Evolutionary conservation across 108 stramenopile species (phyloP).

Genomic region (Pseudonitzschia pungens): DNA sequence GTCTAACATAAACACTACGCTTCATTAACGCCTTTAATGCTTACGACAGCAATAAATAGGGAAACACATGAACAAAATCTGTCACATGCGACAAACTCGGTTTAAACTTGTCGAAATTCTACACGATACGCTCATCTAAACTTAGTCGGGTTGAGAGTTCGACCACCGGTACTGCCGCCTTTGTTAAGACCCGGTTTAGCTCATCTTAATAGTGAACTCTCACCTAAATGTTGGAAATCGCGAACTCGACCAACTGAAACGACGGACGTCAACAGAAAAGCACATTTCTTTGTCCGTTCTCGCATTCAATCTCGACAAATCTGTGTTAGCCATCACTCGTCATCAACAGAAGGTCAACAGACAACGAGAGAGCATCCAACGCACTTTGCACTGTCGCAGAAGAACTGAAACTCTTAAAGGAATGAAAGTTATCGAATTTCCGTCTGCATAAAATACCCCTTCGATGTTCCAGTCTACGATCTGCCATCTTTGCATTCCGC

Average conservation of each 20-base stretch:
- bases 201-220: neutral
- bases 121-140: neutral
- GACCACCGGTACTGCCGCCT: neutral
- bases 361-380: no score
- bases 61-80: neutral
- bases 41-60: neutral
- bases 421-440: no score
- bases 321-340: no score
- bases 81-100: neutral
- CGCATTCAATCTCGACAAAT: no score
- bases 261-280: no score
- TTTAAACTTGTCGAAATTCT: neutral
- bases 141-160: neutral
- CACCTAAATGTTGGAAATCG: neutral
- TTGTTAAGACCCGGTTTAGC: neutral
- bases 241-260: neutral
- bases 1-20: neutral
- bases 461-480: neutral
- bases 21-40: neutral
- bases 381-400: no score
- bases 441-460: neutral
- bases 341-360: no score
- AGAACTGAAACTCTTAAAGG: no score
- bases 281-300: no score
- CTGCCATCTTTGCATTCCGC: neutral